phyloP scores from a whole-genome alignment of 177 flowering plant species.

The Vitis hybrid region DNA sequence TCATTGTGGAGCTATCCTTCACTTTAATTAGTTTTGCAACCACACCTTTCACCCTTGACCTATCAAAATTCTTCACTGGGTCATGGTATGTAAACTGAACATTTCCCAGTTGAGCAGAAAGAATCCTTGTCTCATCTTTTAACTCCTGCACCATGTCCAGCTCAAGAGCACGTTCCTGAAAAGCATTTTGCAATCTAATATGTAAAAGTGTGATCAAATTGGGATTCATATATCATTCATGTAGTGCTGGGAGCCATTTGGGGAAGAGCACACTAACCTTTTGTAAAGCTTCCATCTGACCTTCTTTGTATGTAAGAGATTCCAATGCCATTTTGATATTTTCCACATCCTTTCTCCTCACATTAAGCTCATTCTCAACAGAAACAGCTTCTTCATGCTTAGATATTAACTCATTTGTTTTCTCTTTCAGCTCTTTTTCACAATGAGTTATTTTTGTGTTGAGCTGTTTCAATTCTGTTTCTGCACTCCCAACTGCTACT shows the following conservation, averaged over 20 bases:
- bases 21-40: constrained; percentile 92
- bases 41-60: constrained; percentile 95
- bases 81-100: constrained; percentile 78
- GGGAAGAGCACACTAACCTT: constrained; percentile 44
- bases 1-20: constrained; percentile 77
- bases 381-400: constrained; percentile 78
- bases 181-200: background rate
- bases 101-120: constrained; percentile 69
- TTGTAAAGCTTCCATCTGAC: constrained; percentile 77
- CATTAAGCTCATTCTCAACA: constrained; percentile 69
- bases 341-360: constrained; percentile 65
- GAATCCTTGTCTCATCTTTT: constrained; percentile 64
- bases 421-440: constrained; percentile 85
- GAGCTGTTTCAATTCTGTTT: no score
- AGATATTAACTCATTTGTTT: constrained; percentile 55
- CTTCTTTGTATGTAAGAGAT: constrained; percentile 74
- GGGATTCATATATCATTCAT: background rate
- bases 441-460: no score
- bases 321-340: constrained; percentile 46
- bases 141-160: constrained; percentile 67
- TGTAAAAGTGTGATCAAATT: background rate
- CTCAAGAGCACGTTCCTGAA: constrained; percentile 77
- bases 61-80: constrained; percentile 76
- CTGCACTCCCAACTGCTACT: no score
- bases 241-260: background rate